Conservation (phyloP, 805 yeast genomes). For the Ogataea ganodermae region DNA sequence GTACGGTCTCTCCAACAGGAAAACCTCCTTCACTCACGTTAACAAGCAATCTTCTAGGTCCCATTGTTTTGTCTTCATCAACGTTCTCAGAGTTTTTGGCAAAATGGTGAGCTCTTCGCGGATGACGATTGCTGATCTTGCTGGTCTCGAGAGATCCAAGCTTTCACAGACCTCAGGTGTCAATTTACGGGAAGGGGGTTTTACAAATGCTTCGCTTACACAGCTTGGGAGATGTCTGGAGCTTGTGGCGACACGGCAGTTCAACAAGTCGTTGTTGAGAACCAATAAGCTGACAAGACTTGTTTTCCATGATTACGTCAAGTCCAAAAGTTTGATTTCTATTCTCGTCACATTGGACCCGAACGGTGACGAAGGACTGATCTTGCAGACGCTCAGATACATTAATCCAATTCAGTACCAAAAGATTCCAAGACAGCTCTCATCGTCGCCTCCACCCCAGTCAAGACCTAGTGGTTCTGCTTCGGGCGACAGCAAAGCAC, state of each 20-base stretch:
- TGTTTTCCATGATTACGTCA: conserved; percentile 46
- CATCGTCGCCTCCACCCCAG: conserved; percentile 13
- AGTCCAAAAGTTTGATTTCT: conserved; percentile 33
- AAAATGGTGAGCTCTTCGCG: conserved; percentile 35
- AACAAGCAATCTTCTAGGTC: conserved; percentile 51
- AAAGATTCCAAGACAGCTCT: conserved; percentile 26
- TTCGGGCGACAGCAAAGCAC: conserved; percentile 15
- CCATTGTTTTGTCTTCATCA: conserved; percentile 51
- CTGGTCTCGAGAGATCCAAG: conserved; percentile 53
- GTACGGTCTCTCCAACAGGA: conserved; percentile 38
- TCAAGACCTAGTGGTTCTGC: conserved; percentile 7
- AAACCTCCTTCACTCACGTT: conserved; percentile 46
- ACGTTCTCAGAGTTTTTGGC: conserved; percentile 32
- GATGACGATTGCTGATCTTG: conserved; percentile 52
- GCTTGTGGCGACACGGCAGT: conserved; percentile 39
- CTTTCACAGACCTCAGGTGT: conserved; percentile 46
- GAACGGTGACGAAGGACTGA: conserved; percentile 38
- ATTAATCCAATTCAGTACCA: conserved; percentile 34
- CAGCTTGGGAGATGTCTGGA: conserved; percentile 52
- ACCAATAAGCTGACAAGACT: conserved; percentile 51
- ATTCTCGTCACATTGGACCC: conserved; percentile 44
- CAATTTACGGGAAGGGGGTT: conserved; percentile 48
- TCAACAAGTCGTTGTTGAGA: conserved; percentile 46
- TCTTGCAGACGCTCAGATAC: conserved; percentile 34
- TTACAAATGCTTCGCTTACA: conserved; percentile 50